Conservation (phyloP, 495 filamentous ascomycete species). For the Aspergillus ellipticus region DNA sequence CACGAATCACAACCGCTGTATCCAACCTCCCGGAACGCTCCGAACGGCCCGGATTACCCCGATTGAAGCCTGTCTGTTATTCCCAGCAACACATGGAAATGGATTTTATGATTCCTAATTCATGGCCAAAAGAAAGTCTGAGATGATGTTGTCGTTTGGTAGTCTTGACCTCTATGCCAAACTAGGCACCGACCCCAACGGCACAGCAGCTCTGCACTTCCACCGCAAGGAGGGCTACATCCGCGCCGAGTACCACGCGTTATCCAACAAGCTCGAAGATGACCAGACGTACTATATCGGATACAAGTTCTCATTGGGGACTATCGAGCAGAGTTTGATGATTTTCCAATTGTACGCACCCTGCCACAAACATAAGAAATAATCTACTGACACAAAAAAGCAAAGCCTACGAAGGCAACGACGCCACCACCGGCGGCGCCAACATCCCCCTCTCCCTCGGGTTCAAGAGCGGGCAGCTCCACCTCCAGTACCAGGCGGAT, state of each 20-base stretch:
- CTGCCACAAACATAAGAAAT: background rate
- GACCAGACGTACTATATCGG: constrained; percentile 14
- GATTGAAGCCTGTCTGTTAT: background rate
- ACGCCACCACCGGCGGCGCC: background rate
- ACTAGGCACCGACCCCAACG: constrained; percentile 9
- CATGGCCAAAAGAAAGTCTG: too few species aligned
- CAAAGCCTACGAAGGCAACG: constrained; percentile 8
- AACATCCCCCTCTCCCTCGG: constrained; percentile 13
- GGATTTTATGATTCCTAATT: too few species aligned
- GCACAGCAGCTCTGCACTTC: constrained; percentile 5
- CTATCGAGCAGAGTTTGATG: constrained; percentile 10
- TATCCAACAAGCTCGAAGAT: background rate
- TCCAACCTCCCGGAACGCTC: background rate
- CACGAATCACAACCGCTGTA: background rate
- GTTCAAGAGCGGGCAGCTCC: constrained; percentile 4
- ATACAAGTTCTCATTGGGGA: constrained; percentile 9
- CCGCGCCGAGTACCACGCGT: constrained; percentile 10
- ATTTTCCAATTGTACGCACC: constrained; percentile 13
- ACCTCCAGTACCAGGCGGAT: constrained; percentile 12
- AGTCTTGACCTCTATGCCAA: constrained; percentile 17
- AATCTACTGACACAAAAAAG: too few species aligned
- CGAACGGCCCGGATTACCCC: background rate
- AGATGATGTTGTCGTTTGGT: too few species aligned
- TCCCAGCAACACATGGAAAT: too few species aligned
- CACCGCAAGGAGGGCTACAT: constrained; percentile 14